These are phyloP conservation scores for Russula foetens DNA, from an alignment of 768 basidiomycete species.

Conservation along the genomic window DNA sequence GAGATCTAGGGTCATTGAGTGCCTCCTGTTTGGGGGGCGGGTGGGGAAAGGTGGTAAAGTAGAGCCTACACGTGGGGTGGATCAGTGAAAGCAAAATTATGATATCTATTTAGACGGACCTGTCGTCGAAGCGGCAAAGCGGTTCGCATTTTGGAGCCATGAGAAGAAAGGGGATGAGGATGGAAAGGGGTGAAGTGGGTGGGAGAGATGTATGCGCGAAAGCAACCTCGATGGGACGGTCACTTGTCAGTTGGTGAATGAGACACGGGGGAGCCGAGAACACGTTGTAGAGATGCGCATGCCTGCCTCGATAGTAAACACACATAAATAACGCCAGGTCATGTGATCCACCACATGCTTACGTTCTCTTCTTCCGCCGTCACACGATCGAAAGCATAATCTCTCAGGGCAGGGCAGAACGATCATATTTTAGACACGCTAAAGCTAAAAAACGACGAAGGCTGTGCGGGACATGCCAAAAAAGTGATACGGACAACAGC, in stretches of 20 bases:
- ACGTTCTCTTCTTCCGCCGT: no score
- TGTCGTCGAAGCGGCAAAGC: constrained; percentile 70
- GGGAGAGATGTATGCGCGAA: neutral
- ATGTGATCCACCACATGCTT: neutral
- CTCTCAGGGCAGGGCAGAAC: no score
- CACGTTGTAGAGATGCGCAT: constrained; percentile 6
- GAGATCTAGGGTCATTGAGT: constrained; percentile 52
- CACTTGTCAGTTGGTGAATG: neutral
- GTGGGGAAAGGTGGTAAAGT: constrained; percentile 82
- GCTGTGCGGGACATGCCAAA: no score
- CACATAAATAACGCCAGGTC: constrained; percentile 11
- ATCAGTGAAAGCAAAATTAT: neutral
- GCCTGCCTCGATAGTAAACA: constrained; percentile 2
- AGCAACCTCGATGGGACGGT: neutral
- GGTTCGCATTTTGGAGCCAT: constrained; percentile 59
- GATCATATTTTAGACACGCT: no score
- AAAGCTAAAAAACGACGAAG: no score
- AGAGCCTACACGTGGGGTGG: constrained; percentile 39
- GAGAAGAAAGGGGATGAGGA: neutral
- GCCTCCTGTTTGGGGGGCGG: constrained; percentile 58
- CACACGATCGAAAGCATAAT: no score
- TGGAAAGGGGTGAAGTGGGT: neutral
- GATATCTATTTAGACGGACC: constrained; percentile 34
- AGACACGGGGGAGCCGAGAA: neutral
- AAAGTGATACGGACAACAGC: no score